Evolutionary conservation across 169 alveolate genomes (phyloP), one percentile per base, ranked within the genome.

Genomic region (Hepatocystis sp.): DNA sequence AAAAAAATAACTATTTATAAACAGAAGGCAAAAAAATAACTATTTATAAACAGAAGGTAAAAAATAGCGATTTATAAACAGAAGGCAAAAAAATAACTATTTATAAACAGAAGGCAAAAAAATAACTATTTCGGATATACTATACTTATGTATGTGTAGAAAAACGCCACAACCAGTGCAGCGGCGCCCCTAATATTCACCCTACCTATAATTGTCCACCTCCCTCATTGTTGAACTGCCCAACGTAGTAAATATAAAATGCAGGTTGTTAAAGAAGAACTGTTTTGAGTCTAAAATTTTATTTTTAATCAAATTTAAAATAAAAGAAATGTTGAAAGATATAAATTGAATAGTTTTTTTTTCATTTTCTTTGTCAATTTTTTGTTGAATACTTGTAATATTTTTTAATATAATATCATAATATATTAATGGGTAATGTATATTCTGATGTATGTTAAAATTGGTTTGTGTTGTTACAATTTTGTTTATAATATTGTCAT

Each of bases 321-420:
- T 76, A 49, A 76, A 76, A 0, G 88, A 76, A 10, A 76, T 58
- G 30, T 76, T 76, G 19, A 76, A 53, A 1, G 88, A 76, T 5
- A 76, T 76, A 15, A 76, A 76, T 47, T 76, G 88, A 42, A 76
- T 76, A n/a, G 68, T 76, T 51, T 76, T 76, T 58, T 76, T 76
- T 32, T 76, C 88, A 13, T 76, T 76, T 58, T 76, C 88, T n/a
- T 39, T 56, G 36, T 76, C 78, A 28, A 76, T 76, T 23, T 76
- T 76, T 36, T 76, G 56, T 58, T 76, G 88, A 40, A 76, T 76
- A 28, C 46, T 76, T 19, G 58, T 76, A 17, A 76, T 76, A 76
- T 58, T 58, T 44, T 76, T 76, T 17, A 76, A 65, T 23, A 76
- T 58, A 58, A 58, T 58, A 39, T 76, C 88, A 56, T 76, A 76